Evolutionary conservation across 1,284 basidiomycete species (phyloP).

Genomic region (Malassezia restricta): DNA sequence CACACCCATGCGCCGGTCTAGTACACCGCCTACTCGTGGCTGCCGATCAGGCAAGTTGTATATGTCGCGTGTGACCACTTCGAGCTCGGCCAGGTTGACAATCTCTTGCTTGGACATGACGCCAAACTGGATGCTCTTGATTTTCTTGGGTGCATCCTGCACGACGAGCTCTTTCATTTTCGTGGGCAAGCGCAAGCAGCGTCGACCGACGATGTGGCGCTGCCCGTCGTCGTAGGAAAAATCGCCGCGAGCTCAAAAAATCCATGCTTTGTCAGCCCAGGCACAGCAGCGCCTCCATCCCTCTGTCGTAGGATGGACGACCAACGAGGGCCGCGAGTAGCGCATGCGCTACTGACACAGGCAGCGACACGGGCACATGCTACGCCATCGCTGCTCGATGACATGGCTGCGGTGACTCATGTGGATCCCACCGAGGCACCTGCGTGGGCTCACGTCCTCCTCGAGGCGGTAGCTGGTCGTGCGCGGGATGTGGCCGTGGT

Average conservation of each 20-base stretch:
- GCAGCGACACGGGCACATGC: neutral
- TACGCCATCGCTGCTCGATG: neutral
- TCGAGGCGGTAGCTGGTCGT: neutral
- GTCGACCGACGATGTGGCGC: no score
- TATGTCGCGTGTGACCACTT: constrained; percentile 38
- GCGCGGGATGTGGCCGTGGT: neutral
- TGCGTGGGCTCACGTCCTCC: neutral
- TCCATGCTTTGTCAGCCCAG: no score
- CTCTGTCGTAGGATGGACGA: no score
- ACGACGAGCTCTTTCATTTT: constrained; percentile 41
- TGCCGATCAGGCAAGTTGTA: constrained; percentile 37
- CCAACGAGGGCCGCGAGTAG: no score
- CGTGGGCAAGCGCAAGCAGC: neutral
- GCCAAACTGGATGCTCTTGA: constrained; percentile 47
- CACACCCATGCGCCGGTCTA: constrained; percentile 56
- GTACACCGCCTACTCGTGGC: constrained; percentile 36
- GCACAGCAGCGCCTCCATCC: no score
- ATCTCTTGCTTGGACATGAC: constrained; percentile 46
- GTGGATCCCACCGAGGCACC: neutral
- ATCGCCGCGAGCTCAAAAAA: no score
- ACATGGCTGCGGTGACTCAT: neutral
- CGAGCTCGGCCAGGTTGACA: constrained; percentile 43
- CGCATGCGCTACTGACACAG: neutral
- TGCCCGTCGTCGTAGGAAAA: no score
- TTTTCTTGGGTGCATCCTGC: constrained; percentile 44